Evolutionary conservation across 2,329 filamentous ascomycete genomes (phyloP), one percentile per base, ranked within the genome.

Genomic region (Parafenestella ontariensis): DNA sequence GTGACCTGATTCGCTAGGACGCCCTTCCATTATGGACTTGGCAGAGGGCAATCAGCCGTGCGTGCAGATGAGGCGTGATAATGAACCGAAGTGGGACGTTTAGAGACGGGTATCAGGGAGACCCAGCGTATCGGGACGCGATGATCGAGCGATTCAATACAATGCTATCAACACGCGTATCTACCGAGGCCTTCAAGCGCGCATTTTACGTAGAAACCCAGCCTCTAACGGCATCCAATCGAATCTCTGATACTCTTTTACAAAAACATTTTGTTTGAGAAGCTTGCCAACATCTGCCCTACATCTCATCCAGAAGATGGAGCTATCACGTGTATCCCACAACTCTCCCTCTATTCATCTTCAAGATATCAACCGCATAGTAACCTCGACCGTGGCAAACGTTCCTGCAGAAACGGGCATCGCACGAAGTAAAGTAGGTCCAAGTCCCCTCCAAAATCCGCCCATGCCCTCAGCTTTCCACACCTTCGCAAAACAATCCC

Each of bases 321-420:
- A 31, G 28, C 7, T 3, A 3, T 31, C 28, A 13, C 11, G 28
- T 31, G 28, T n/a, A 34, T 17, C 31, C 15, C 13, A 15, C 31
- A 3, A 34, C 31, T 34, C 31, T 40, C 18, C 15, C 5, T 26
- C 41, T 43, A n/a, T 28, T 45, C 29, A 18, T 26, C 17, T 8
- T 37, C 23, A 49, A 26, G 48, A 61, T 9, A 68, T 66, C 43
- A 68, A 21, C 39, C 65, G 49, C 65, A 68, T 68, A 3, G 62
- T 66, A 7, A 61, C 61, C 46, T 68, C 65, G 1, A 68, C 65
- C 64, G 95, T 92, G 26, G 91, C 92, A 83, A 99, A 99, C 1
- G 95, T 99, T n/a, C 94, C 94, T 1, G 94, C 95, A 76, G 90
- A 95, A 43, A 99, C 95, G 8, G 95, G 95, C 93, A 98, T 96